Percentiles rank a stretch among this genome's conserved stretches.
These are phyloP conservation scores for barrel medic (Medicago truncatula) DNA, from an alignment of 306 rosid genomes.

Conservation along the genomic window DNA sequence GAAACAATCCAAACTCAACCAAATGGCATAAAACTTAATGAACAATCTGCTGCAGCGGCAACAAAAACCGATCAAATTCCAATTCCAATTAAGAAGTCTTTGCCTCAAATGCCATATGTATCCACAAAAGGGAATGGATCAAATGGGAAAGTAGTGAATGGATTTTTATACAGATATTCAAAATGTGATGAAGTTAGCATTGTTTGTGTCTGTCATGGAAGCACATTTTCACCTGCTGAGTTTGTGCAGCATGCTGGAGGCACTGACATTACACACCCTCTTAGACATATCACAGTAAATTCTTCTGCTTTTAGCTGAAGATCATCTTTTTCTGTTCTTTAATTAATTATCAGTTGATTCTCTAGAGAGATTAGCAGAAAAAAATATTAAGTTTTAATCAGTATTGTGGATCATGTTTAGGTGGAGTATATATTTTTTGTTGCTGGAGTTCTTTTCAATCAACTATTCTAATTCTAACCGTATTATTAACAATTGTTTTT, in stretches of 20 bases:
- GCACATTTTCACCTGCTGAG: slow-evolving; percentile 77
- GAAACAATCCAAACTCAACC: slow-evolving; percentile 19
- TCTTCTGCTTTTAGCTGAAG: slow-evolving; percentile 57
- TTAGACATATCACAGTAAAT: slow-evolving; percentile 72
- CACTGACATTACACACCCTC: slow-evolving; percentile 64
- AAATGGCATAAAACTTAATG: neutral
- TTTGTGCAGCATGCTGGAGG: slow-evolving; percentile 95
- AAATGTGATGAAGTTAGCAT: slow-evolving; percentile 76
- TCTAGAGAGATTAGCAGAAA: neutral
- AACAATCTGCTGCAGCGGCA: neutral
- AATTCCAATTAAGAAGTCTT: slow-evolving; percentile 21
- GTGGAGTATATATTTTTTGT: slow-evolving; percentile 31
- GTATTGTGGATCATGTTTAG: slow-evolving; percentile 13
- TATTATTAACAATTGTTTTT: slow-evolving; percentile 16
- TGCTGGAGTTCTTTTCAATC: neutral
- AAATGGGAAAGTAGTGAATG: slow-evolving; percentile 66
- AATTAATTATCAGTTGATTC: neutral
- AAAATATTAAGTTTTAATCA: neutral
- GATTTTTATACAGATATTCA: slow-evolving; percentile 65
- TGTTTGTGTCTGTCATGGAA: slow-evolving; percentile 89
- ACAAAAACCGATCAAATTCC: slow-evolving; percentile 2
- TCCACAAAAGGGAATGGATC: slow-evolving; percentile 74
- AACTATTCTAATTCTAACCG: slow-evolving; percentile 12
- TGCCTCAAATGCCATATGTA: slow-evolving; percentile 72
- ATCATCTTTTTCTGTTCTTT: slow-evolving; percentile 9